Evolutionary conservation across 192 early-diverging fungal genomes (phyloP).

Genomic region (Backusella liffmaniae): DNA sequence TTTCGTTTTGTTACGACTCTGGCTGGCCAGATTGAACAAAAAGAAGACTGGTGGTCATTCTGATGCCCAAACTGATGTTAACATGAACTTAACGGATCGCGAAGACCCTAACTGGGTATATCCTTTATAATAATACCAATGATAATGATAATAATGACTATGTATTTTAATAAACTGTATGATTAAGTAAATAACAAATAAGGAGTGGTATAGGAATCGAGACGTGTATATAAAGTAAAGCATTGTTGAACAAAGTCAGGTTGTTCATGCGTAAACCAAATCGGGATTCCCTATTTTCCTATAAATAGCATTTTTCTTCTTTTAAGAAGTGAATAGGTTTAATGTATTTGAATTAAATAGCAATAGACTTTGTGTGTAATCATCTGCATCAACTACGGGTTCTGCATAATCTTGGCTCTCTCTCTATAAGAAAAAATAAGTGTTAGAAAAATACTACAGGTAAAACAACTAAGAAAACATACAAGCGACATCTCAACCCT

Average conservation of each 20-base stretch:
- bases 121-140: neutral
- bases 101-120: conserved; percentile 5
- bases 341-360: neutral
- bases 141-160: neutral
- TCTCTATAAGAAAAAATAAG: neutral
- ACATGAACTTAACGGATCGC: neutral
- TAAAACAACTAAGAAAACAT: neutral
- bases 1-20: neutral
- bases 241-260: neutral
- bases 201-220: too few species aligned
- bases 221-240: too few species aligned
- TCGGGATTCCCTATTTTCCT: too few species aligned
- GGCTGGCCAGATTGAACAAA: neutral
- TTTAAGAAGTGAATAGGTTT: neutral
- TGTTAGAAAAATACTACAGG: neutral
- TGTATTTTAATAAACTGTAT: neutral
- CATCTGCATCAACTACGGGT: neutral
- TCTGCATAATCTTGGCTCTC: neutral
- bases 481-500: neutral
- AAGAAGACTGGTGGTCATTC: neutral
- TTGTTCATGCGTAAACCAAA: too few species aligned
- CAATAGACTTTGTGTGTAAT: neutral
- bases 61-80: neutral
- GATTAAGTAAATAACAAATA: too few species aligned
- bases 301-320: too few species aligned